These are phyloP conservation scores for Noccaea caerulescens DNA, from an alignment of 345 rosid species.

Conservation along the genomic window DNA sequence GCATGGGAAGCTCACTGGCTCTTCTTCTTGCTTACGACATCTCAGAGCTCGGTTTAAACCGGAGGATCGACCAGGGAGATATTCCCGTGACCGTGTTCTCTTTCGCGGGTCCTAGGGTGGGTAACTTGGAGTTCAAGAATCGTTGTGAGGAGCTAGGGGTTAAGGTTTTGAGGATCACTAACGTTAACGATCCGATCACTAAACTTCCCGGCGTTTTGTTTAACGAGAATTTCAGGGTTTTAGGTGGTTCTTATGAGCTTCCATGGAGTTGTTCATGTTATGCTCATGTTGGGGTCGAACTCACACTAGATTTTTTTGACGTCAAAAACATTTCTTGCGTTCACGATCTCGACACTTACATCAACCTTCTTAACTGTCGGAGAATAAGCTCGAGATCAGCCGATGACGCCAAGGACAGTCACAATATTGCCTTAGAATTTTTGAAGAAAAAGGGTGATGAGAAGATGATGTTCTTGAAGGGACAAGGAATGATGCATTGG, in stretches of 20 bases:
- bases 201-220: constrained; percentile 79
- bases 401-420: constrained; percentile 8
- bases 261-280: constrained; percentile 87
- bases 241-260: constrained; percentile 61
- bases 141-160: constrained; percentile 82
- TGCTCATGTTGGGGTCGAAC: constrained; percentile 76
- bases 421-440: constrained; percentile 24
- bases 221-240: constrained; percentile 73
- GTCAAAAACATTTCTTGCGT: constrained; percentile 71
- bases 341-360: constrained; percentile 74
- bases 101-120: constrained; percentile 90
- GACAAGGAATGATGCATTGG: constrained; percentile 47
- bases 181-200: constrained; percentile 77
- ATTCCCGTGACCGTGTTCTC: constrained; percentile 70
- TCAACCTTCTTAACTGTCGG: constrained; percentile 52
- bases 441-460: constrained; percentile 49
- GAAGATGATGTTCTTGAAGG: constrained; percentile 29
- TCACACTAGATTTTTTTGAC: constrained; percentile 65
- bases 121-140: constrained; percentile 69
- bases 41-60: constrained; percentile 65
- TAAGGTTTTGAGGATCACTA: constrained; percentile 69
- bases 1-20: constrained; percentile 90
- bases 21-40: constrained; percentile 83
- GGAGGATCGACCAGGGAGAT: background rate
- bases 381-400: constrained; percentile 25